Evolutionary conservation across 768 basidiomycete species (phyloP), one percentile per base, ranked within the genome.

Genomic region (Tricholoma hemisulphureum): DNA sequence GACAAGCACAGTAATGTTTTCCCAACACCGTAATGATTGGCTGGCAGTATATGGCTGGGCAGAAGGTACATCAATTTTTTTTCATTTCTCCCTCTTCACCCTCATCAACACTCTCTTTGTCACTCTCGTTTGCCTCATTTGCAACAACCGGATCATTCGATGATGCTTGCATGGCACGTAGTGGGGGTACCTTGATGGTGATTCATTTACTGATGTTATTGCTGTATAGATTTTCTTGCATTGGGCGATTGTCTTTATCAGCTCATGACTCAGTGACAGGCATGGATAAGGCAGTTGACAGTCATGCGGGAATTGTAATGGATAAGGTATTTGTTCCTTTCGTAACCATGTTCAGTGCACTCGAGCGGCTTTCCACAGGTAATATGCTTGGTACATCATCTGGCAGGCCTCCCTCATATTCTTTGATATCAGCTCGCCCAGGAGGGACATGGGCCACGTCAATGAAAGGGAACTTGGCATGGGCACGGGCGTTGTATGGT

Each of bases 401-500:
- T 34, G 52, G 67, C 86, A 37, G 29, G 23, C 67, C 65, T 23
- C 65, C 67, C 48, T 69, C 63, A 35, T 64, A 63, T 48, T 69
- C 67, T 34, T 53, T 34, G 2, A 29, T 14, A 55, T 69, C 65
- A 24, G 53, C 51, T 41, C 48, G 55, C 13, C 65, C 63, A 49
- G 24, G 46, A 29, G 67, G 67, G 23, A 46, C 23, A 57, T 65
- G 65, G 28, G 39, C 51, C 18, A 51, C 13, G 37, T 63, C 65
- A 54, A 66, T 66, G 55, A 65, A 67, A 21, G 21, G 8, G 61
- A 64, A 64, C 37, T 65, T 60, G 3, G 24, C 37, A 26, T 51
- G 24, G 3, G 67, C 67, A 6, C 58, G 46, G 46, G 58, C 51
- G 55, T 67, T 58, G 51, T 69, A 69, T 43, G 67, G 65, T 21